Base-by-base conservation (phyloP, 192 early-diverging fungal species). In the Oehlia diaphana region DNA sequence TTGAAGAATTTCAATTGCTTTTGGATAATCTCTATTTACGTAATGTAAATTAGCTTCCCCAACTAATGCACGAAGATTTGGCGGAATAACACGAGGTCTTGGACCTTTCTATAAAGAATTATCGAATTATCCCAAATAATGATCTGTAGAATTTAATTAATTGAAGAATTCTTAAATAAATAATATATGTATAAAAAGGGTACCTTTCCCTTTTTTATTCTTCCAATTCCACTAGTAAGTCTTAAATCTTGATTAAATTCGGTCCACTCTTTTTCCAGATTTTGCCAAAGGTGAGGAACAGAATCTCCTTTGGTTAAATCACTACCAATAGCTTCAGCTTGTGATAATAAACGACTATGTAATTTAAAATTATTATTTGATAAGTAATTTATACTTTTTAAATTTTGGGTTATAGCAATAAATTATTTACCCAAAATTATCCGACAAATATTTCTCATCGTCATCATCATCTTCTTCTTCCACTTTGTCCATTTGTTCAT, bases 31-130 rank as follows among this genome's bases (percentile, higher is more conserved):
- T 66, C 86, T 87, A 13, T 85, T 80, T 4, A 93, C 88, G 78
- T 97, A 98, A 14, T 88, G 84, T 33, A 83, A 61, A 82, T 97
- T 96, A 31, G 94, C 96, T 35, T 88, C 67, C n/a, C 96, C 96
- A 39, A 97, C 82, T 31, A 91, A 76, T 1, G 80, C 63, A 33
- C 91, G 89, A 39, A 94, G 84, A 26, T 92, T 90, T 14, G 79
- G 80, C 10, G 77, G 44, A 13, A 71, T 9, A 13, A 28, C 13
- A 4, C 37, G 47, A 7, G 21, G 64, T 31, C 63, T 63, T 71
- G 67, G 69, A 26, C 77, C 77, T 47, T 33, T 58, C 77, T 79
- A 42, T 37, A 33, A 33, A 61, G 58, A 21, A 3, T 23, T 3
- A 39, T 62, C 39, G 44, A 47, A 47, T 47, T 47, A 47, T 21